These are phyloP conservation scores for Cucurbita maxima DNA, from an alignment of 306 rosid species.

Conservation along the genomic window DNA sequence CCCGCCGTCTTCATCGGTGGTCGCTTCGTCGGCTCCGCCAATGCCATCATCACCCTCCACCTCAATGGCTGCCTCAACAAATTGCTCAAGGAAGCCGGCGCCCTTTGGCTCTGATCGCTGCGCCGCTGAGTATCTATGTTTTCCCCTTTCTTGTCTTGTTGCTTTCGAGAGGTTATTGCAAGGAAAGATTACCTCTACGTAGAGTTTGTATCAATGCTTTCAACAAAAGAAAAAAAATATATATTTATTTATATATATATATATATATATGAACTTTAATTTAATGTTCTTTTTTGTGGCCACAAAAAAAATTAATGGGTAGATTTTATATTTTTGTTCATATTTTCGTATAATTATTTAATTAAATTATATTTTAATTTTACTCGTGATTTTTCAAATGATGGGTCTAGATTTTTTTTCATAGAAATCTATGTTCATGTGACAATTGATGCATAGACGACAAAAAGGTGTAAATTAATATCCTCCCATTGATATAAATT, in stretches of 20 bases:
- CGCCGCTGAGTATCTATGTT: neutral
- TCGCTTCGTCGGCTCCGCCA: constrained; percentile 65
- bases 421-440: no score
- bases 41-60: constrained; percentile 75
- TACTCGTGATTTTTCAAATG: no score
- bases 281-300: neutral
- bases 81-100: constrained; percentile 88
- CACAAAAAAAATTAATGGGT: neutral
- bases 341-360: no score
- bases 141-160: neutral
- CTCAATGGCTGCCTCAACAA: constrained; percentile 73
- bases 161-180: neutral
- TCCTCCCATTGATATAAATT: no score
- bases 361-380: no score
- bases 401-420: no score
- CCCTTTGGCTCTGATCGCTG: constrained; percentile 50
- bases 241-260: neutral
- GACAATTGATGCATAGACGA: no score
- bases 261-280: neutral
- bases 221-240: neutral
- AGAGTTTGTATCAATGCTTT: neutral
- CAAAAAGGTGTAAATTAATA: no score
- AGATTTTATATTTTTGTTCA: no score
- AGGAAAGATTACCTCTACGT: neutral
- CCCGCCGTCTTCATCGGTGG: constrained; percentile 93